Conservation (phyloP, 2,329 filamentous ascomycete genomes). For the Penicillium fuscoglaucum region DNA sequence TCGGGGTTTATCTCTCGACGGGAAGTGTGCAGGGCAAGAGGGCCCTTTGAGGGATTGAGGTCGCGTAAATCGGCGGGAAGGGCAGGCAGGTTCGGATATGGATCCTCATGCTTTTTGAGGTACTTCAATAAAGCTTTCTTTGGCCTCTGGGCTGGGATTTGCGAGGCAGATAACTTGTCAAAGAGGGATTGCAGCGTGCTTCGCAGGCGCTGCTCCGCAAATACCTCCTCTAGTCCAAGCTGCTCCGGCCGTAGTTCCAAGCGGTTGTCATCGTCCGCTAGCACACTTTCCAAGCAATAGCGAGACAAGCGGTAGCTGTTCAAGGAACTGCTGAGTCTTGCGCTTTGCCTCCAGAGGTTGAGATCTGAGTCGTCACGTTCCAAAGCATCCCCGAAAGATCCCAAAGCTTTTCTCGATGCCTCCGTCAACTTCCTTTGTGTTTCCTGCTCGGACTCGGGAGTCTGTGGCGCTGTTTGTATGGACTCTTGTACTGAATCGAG, state of each 20-base stretch:
- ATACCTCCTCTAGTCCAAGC: constrained; percentile 59
- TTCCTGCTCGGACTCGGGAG: constrained; percentile 19
- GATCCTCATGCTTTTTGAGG: constrained; percentile 56
- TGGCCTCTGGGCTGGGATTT: constrained; percentile 52
- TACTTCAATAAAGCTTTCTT: constrained; percentile 54
- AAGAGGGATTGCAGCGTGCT: constrained; percentile 52
- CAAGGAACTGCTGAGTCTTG: constrained; percentile 58
- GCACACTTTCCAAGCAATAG: constrained; percentile 63
- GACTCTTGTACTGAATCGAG: constrained; percentile 70
- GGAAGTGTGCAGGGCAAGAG: constrained; percentile 40
- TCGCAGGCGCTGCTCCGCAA: constrained; percentile 54
- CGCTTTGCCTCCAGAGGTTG: constrained; percentile 63
- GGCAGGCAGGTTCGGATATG: constrained; percentile 51
- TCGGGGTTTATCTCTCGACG: constrained; percentile 41
- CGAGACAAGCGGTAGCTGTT: constrained; percentile 60
- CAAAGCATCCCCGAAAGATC: constrained; percentile 61
- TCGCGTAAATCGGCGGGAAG: constrained; percentile 33
- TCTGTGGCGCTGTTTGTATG: constrained; percentile 28
- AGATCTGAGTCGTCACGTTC: constrained; percentile 66
- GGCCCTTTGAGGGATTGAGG: constrained; percentile 31
- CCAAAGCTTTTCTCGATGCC: constrained; percentile 46
- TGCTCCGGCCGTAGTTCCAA: constrained; percentile 55
- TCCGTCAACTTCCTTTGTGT: constrained; percentile 30
- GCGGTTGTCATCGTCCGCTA: constrained; percentile 61
- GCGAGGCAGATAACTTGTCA: constrained; percentile 57